Conservation (phyloP, 257 asterid genomes). For the Lantana camara region DNA sequence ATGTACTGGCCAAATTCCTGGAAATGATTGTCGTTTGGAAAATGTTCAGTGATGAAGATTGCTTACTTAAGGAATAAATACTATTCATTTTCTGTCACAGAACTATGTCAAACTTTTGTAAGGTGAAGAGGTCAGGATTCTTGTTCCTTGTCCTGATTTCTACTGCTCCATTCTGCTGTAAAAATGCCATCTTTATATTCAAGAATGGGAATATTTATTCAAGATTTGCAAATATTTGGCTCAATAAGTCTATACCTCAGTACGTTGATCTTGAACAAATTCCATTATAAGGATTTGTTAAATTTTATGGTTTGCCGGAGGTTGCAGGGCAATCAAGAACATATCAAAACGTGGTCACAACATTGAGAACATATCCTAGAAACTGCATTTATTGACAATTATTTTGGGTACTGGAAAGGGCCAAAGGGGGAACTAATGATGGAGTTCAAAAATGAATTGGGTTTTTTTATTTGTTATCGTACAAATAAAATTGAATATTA, state of each 20-base stretch:
- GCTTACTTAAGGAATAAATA: no score
- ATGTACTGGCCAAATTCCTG: conserved; percentile 70
- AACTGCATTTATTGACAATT: conserved; percentile 33
- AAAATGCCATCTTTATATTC: no score
- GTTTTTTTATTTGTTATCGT: conserved; percentile 7
- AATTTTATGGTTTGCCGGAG: conserved; percentile 7
- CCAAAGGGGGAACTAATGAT: neutral
- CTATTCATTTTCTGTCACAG: no score
- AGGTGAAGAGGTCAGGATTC: no score
- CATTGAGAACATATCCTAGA: conserved; percentile 21
- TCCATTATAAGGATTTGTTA: conserved; percentile 24
- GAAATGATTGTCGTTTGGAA: conserved; percentile 31
- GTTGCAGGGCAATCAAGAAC: conserved; percentile 33
- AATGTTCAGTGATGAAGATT: neutral
- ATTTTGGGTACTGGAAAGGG: conserved; percentile 5
- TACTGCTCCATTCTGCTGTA: conserved; percentile 1
- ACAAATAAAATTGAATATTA: neutral
- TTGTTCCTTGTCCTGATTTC: neutral
- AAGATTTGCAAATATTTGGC: conserved; percentile 8
- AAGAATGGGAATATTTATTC: no score
- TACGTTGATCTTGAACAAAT: conserved; percentile 15
- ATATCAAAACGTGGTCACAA: conserved; percentile 47
- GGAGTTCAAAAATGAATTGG: neutral
- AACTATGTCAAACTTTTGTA: no score
- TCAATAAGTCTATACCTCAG: no score